A percentile compares a stretch with the other conserved stretches of the same genome.
Conservation (phyloP, 352 stramenopile genomes). For the Globisporangium takayamanum region DNA sequence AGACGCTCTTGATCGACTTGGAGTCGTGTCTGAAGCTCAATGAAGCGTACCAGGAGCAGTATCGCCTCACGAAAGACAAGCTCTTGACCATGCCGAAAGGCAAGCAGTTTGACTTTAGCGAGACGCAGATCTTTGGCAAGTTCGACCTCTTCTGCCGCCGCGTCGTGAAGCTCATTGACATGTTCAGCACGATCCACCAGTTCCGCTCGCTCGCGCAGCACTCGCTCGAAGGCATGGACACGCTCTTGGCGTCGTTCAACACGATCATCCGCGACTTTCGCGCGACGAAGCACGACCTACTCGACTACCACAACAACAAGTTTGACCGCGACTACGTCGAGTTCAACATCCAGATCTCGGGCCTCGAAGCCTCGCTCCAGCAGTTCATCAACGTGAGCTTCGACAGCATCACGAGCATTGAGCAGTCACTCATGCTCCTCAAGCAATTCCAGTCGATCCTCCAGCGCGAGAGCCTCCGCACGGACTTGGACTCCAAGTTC, state of each 20-base stretch:
- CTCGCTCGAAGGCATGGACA: constrained; percentile 89
- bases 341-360: constrained; percentile 91
- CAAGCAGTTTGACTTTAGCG: constrained; percentile 89
- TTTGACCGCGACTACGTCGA: constrained; percentile 93
- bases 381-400: constrained; percentile 90
- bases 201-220: constrained; percentile 86
- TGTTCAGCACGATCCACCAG: constrained; percentile 91
- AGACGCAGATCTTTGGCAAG: constrained; percentile 89
- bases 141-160: constrained; percentile 88
- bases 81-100: constrained; percentile 85
- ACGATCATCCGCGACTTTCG: constrained; percentile 81
- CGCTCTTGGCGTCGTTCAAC: constrained; percentile 68
- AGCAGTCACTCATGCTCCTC: constrained; percentile 77
- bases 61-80: constrained; percentile 85
- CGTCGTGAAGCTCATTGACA: constrained; percentile 88
- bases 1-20: constrained; percentile 52
- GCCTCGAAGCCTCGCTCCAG: constrained; percentile 83
- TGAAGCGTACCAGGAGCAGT: constrained; percentile 89
- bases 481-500: constrained; percentile 86
- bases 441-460: constrained; percentile 87
- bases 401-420: constrained; percentile 86
- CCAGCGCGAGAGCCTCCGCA: constrained; percentile 74
- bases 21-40: constrained; percentile 83
- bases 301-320: constrained; percentile 88
- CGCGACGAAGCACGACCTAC: constrained; percentile 72